Percentiles rank a stretch among this genome's conserved stretches.
phyloP scores from a whole-genome alignment of 139 green algal species.

The Marvania coccoides region DNA sequence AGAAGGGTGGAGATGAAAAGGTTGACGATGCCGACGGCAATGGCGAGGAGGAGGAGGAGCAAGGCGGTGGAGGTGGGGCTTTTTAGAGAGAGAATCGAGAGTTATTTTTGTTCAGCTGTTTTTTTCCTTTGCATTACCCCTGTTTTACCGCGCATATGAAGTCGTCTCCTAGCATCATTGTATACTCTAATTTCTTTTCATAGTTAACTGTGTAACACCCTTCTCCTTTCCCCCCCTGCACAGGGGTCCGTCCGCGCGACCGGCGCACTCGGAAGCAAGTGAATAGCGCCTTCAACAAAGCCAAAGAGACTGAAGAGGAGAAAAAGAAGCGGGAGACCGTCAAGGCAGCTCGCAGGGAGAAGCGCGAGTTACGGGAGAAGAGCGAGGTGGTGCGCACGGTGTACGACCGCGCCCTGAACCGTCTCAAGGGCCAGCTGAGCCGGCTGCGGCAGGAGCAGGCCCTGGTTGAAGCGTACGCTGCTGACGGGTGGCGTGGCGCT shows the following conservation, averaged over 20 bases:
- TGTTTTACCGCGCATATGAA: no score
- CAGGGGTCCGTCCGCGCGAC: no score
- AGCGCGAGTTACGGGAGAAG: background rate
- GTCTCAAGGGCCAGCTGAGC: constrained; percentile 33
- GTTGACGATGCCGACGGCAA: background rate
- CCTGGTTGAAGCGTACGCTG: constrained; percentile 44
- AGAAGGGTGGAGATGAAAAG: background rate
- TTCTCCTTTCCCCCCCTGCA: no score
- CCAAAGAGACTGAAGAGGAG: background rate
- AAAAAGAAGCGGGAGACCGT: background rate
- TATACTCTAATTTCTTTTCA: no score
- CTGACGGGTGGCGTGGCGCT: constrained; percentile 57
- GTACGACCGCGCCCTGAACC: constrained; percentile 24
- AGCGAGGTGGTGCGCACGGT: background rate
- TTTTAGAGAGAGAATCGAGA: no score
- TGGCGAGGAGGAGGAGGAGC: background rate
- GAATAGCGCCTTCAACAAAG: no score
- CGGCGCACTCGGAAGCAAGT: no score
- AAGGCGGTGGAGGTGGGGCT: no score
- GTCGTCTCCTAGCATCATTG: no score
- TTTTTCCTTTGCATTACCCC: no score
- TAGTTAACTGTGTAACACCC: no score
- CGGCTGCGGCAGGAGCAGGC: constrained; percentile 37
- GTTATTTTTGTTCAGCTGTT: no score
- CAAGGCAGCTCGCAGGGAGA: background rate